Evolutionary conservation across 352 stramenopile species (phyloP).

Genomic region (Pythium sukuiense): DNA sequence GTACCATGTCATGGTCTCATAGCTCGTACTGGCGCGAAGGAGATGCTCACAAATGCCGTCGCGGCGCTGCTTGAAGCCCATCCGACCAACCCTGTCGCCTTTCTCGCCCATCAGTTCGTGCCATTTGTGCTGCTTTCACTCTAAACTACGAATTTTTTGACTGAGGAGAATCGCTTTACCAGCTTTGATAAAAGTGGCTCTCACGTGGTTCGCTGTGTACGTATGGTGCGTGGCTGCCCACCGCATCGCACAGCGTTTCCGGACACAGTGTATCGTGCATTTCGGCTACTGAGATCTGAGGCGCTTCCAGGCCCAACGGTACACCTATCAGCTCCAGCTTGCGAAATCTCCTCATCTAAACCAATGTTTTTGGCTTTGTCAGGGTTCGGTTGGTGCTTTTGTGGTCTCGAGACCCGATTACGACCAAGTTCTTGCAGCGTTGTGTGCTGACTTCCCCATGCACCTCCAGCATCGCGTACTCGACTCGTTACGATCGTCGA

Average conservation of each 20-base stretch:
- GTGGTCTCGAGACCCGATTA: neutral
- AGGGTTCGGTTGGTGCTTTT: neutral
- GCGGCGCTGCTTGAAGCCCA: slow-evolving; percentile 16
- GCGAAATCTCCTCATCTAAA: no score
- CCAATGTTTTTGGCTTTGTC: neutral
- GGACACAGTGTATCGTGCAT: slow-evolving; percentile 5
- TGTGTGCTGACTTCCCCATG: slow-evolving; percentile 2
- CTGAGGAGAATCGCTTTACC: neutral
- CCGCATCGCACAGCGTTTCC: slow-evolving; percentile 1
- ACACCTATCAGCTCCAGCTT: no score
- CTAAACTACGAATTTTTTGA: no score
- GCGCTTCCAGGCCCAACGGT: neutral
- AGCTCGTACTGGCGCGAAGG: slow-evolving; percentile 22
- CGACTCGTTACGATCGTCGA: neutral
- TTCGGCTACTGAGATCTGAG: slow-evolving; percentile 4
- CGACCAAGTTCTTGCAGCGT: neutral
- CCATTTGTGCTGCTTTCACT: no score
- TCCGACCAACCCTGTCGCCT: slow-evolving; percentile 16
- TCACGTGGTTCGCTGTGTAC: slow-evolving; percentile 10
- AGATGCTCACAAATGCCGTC: slow-evolving; percentile 14
- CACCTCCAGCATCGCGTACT: slow-evolving; percentile 15
- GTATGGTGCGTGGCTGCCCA: slow-evolving; percentile 7
- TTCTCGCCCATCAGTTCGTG: slow-evolving; percentile 24
- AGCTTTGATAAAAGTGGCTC: slow-evolving; percentile 11
- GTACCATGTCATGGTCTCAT: neutral